Base-by-base conservation (phyloP, 202 grass and related monocot genomes). In the Carex arenaria region DNA sequence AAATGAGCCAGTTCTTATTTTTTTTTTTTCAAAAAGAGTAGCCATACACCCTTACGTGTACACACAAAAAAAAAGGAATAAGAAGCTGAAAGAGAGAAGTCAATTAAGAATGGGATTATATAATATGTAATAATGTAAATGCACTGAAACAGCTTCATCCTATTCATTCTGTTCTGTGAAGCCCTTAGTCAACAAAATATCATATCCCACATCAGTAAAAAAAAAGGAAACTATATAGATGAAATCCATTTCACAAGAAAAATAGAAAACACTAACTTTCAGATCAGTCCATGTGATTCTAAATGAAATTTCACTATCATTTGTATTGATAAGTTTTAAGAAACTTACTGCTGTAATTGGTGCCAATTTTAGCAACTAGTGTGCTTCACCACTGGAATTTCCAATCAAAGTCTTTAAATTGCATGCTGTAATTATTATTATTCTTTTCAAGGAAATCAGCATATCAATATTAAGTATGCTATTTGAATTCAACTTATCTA, bases 21-120 rank as follows among this genome's bases (percentile, higher is more conserved):
- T n/a, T 20, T 69, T 40, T 38, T 68, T 40, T 32, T 18, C 10
- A 5, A 55, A 18, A 31, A 18, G 54, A 75, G 4, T 14, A 75
- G 55, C 5, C 47, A 55, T 42, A 72, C 10, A 26, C 45, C 45
- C 45, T 10, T 49, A 49, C 45, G 2, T 45, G 10, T 18, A 42
- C 43, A 51, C 65, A 69, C 36, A 75, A 49, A 75, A 32, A 11
- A 54, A 73, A 54, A 73, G 47, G 72, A 75, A 75, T 55, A 75
- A 74, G 71, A 30, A 9, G 13, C 22, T 74, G 13, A 54, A 2
- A 54, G 6, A 28, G 47, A 28, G 2, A 8, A 52, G 23, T 43
- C 23, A 54, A 26, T 73, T 52, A 45, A 17, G 4, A 73, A 20
- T 19, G n/a, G 15, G 65, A 68, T 69, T 69, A 69, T 69, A 42